Evolutionary conservation across 345 rosid species (phyloP).

Genomic region (Populus alba): DNA sequence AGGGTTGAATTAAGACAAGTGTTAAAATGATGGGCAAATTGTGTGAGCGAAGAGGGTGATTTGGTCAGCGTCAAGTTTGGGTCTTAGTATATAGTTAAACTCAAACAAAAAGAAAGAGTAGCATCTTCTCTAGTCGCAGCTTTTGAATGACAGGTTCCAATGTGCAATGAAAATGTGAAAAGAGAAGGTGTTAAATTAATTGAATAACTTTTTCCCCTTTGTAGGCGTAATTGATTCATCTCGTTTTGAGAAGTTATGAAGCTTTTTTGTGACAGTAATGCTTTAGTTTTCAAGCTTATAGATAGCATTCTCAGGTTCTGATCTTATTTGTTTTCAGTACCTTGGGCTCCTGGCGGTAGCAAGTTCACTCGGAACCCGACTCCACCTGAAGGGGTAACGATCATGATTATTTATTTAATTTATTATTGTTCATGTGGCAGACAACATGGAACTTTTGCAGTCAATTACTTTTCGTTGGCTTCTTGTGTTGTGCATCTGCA

Average conservation of each 20-base stretch:
- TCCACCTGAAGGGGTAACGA: slow-evolving; percentile 87
- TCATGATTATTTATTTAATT: background rate
- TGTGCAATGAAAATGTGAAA: background rate
- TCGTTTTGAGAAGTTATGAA: slow-evolving; percentile 2
- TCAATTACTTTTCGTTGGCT: background rate
- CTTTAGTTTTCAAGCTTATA: background rate
- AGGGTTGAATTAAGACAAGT: background rate
- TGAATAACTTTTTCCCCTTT: background rate
- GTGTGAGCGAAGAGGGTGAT: background rate
- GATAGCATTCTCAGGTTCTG: slow-evolving; percentile 3
- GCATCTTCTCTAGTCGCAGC: background rate
- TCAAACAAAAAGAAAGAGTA: background rate
- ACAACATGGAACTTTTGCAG: background rate
- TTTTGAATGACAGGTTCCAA: background rate
- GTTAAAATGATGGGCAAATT: background rate
- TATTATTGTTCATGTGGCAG: background rate
- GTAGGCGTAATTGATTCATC: background rate
- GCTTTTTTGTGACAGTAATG: background rate
- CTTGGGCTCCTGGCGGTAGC: slow-evolving; percentile 99
- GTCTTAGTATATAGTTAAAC: background rate
- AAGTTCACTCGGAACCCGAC: slow-evolving; percentile 92
- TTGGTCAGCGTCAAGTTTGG: background rate
- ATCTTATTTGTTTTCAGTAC: slow-evolving; percentile 55
- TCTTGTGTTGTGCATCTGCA: background rate
- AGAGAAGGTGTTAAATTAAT: background rate